phyloP scores from a whole-genome alignment of 208 protist species.

The Paratrypanosoma confusum region DNA sequence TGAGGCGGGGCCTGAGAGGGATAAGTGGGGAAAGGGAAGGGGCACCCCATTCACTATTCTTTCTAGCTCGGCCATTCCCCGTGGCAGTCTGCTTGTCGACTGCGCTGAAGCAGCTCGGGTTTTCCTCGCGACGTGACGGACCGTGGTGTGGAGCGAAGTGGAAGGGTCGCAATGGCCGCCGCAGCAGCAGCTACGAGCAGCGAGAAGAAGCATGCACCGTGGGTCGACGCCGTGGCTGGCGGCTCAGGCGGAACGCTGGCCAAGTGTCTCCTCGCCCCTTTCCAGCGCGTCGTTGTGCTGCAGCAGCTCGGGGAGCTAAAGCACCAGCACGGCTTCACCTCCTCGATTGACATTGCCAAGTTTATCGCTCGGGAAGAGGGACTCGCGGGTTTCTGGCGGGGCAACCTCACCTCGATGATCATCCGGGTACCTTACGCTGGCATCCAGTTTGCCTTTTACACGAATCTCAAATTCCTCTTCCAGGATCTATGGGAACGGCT shows the following conservation, averaged over 20 bases:
- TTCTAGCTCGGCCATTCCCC: too few species aligned
- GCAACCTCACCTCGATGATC: constrained; percentile 83
- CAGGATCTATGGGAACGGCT: constrained; percentile 31
- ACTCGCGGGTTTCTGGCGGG: constrained; percentile 72
- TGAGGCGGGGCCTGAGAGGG: too few species aligned
- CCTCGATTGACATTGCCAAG: constrained; percentile 21
- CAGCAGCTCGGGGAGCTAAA: constrained; percentile 49
- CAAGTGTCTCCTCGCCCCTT: constrained; percentile 72
- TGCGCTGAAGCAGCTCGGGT: too few species aligned
- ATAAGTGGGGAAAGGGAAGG: too few species aligned
- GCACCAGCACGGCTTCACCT: constrained; percentile 38
- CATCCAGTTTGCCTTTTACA: constrained; percentile 80
- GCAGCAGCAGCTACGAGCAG: too few species aligned
- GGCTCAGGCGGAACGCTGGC: constrained; percentile 58
- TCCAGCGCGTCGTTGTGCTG: constrained; percentile 80
- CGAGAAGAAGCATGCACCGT: constrained; percentile 63
- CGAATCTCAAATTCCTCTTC: constrained; percentile 62
- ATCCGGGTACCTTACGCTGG: constrained; percentile 83
- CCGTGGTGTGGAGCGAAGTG: too few species aligned
- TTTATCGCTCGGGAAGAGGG: constrained; percentile 55
- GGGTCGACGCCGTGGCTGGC: constrained; percentile 74
- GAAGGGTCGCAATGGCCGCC: too few species aligned
- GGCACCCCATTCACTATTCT: too few species aligned
- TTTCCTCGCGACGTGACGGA: too few species aligned
- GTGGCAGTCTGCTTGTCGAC: too few species aligned